These are phyloP conservation scores for Phytophthora pinifolia DNA, from an alignment of 352 stramenopile species.

Conservation along the genomic window DNA sequence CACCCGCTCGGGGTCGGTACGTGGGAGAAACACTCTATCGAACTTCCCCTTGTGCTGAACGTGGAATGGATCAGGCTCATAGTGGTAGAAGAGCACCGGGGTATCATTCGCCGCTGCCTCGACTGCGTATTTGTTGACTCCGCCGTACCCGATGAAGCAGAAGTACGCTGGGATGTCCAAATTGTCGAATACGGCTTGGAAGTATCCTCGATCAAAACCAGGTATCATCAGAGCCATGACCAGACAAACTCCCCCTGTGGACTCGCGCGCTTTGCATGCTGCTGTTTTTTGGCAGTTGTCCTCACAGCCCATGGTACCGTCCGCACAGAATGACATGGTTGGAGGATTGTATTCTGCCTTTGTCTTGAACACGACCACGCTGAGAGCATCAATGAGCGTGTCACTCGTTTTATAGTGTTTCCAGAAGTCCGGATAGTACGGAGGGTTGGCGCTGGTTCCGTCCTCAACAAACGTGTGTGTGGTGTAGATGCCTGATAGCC, in stretches of 20 bases:
- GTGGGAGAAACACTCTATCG: slow-evolving; percentile 38
- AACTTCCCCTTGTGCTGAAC: slow-evolving; percentile 37
- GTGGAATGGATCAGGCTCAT: slow-evolving; percentile 52
- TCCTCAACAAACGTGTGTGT: slow-evolving; percentile 35
- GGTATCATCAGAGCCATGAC: slow-evolving; percentile 45
- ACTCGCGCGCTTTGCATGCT: slow-evolving; percentile 42
- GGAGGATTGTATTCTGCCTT: slow-evolving; percentile 41
- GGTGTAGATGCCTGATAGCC: slow-evolving; percentile 48
- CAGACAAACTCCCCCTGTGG: slow-evolving; percentile 28
- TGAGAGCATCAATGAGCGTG: slow-evolving; percentile 35
- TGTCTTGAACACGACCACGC: slow-evolving; percentile 21
- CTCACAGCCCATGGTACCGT: slow-evolving; percentile 44
- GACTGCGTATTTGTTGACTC: slow-evolving; percentile 32
- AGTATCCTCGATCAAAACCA: slow-evolving; percentile 45
- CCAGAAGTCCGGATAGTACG: slow-evolving; percentile 51
- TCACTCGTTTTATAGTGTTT: slow-evolving; percentile 45
- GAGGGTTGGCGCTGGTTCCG: slow-evolving; percentile 4
- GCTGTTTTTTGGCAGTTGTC: slow-evolving; percentile 42
- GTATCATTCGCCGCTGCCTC: slow-evolving; percentile 21
- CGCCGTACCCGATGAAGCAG: slow-evolving; percentile 53
- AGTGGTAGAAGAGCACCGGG: slow-evolving; percentile 54
- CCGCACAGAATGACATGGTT: slow-evolving; percentile 16
- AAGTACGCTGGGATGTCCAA: slow-evolving; percentile 55
- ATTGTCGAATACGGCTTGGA: slow-evolving; percentile 50
- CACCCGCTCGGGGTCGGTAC: slow-evolving; percentile 29